Base-by-base conservation (phyloP, 768 basidiomycete genomes). In the Tulasnella sp. region DNA sequence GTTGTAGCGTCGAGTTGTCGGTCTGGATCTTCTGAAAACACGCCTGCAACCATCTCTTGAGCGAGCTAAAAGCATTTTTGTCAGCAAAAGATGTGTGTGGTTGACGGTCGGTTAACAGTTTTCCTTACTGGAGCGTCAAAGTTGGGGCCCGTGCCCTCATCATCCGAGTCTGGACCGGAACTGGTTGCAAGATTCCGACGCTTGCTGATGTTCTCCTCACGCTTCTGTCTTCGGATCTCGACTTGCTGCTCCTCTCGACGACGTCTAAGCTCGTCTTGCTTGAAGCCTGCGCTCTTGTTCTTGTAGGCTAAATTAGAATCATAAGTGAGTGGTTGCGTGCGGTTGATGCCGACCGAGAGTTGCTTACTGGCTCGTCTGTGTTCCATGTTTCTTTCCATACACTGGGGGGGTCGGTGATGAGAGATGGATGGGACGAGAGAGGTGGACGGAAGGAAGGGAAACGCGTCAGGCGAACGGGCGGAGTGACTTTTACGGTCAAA, bases 181-280 rank as follows among this genome's bases (percentile, higher is more conserved):
- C 87, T 84, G 40, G 94, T 89, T 72, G 94, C 85, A 79, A 96
- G 92, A 81, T 98, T 98, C 75, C 97, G 86, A 80, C 97, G 87
- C 85, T 99, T 99, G 73, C 95, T 92, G 75, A 98, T 95, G 80
- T 95, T 95, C 81, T 99, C 97, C 80, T 99, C 97, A 77, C 97
- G 86, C 83, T 98, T 98, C 83, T 96, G 94, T 79, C 94, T 87
- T 79, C 97, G 87, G 85, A 99, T 98, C 85, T 98, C 97, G 72
- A 99, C 97, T 79, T 98, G 95, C 80, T 96, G 94, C 80, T 99
- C 95, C 81, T 98, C 97, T 73, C 97, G 89, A 80, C 96, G 90
- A 81, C 95, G 90, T 77, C 96, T 89, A 77, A 98, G 90, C 80
- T 98, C 94, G 74, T 96, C 94, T 77, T 88, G 89, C 80, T 94